These are phyloP conservation scores for Geotrichum fermentans DNA, from an alignment of 1,139 yeast species.

Conservation along the genomic window DNA sequence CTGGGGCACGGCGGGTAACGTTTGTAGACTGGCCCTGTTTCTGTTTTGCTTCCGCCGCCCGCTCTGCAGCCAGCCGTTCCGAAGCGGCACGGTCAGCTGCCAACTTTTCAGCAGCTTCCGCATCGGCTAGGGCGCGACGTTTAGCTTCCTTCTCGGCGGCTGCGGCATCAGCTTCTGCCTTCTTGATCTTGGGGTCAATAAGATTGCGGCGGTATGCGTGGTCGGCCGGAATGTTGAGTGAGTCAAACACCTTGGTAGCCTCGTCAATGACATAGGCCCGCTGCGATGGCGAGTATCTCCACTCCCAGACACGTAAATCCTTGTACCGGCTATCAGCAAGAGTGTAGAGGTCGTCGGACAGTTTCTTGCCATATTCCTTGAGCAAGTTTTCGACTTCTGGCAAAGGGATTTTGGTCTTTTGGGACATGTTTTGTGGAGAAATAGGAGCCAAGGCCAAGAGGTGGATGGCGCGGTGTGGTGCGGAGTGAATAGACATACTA, in stretches of 20 bases:
- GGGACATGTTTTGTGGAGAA: slow-evolving; percentile 28
- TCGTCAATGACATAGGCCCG: slow-evolving; percentile 32
- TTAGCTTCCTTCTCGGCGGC: slow-evolving; percentile 17
- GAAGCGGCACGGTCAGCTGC: slow-evolving; percentile 13
- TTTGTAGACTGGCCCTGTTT: slow-evolving; percentile 6
- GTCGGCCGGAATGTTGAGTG: slow-evolving; percentile 30
- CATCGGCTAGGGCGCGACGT: slow-evolving; percentile 11
- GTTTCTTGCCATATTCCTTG: slow-evolving; percentile 28
- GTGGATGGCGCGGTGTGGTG: slow-evolving; percentile 36
- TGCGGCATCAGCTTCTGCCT: slow-evolving; percentile 19
- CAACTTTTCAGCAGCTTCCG: slow-evolving; percentile 17
- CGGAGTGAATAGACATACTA: slow-evolving; percentile 29
- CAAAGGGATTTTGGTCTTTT: slow-evolving; percentile 32
- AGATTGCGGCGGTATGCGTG: slow-evolving; percentile 34
- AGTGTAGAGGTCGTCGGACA: slow-evolving; percentile 18
- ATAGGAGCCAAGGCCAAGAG: slow-evolving; percentile 36
- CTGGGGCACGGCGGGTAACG: slow-evolving; percentile 1
- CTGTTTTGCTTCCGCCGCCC: slow-evolving; percentile 5
- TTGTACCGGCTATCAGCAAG: slow-evolving; percentile 34
- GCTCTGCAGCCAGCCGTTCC: slow-evolving; percentile 11
- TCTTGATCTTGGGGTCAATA: slow-evolving; percentile 33
- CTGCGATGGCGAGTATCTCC: slow-evolving; percentile 37
- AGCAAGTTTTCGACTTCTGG: slow-evolving; percentile 33
- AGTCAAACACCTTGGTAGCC: slow-evolving; percentile 34
- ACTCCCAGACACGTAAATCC: slow-evolving; percentile 39